These are phyloP conservation scores for Hansenula lynferdii DNA, from an alignment of 1,139 yeast genomes.

Conservation along the genomic window DNA sequence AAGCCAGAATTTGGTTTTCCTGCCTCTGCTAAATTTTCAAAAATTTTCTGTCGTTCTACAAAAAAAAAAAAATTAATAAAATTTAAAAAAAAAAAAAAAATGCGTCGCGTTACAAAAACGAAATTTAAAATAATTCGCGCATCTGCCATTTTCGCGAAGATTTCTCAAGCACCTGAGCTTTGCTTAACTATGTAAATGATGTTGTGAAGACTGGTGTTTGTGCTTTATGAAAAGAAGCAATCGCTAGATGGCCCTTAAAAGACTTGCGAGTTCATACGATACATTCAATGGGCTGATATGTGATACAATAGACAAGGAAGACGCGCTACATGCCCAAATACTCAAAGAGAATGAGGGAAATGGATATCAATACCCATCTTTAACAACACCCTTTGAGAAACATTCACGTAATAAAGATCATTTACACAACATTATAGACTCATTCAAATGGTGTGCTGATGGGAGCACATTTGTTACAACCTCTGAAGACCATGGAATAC, in stretches of 20 bases:
- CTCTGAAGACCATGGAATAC: slow-evolving; percentile 24
- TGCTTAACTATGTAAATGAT: too few relatives aligned
- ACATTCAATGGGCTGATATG: not conserved
- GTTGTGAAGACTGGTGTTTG: too few relatives aligned
- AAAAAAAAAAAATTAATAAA: not conserved
- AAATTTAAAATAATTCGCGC: too few relatives aligned
- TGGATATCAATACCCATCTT: slow-evolving; percentile 15
- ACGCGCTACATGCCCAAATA: slow-evolving; percentile 1
- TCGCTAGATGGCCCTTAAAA: not conserved
- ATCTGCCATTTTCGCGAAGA: too few relatives aligned
- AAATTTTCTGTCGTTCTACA: not conserved
- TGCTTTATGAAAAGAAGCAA: too few relatives aligned
- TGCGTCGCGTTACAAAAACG: not conserved
- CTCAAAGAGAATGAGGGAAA: not conserved
- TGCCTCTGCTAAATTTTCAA: too few relatives aligned
- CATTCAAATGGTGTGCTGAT: slow-evolving; percentile 26
- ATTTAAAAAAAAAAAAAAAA: not conserved
- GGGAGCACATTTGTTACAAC: slow-evolving; percentile 25
- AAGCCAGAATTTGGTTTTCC: too few relatives aligned
- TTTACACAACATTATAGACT: slow-evolving; percentile 2
- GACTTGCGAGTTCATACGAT: not conserved
- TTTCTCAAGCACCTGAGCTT: too few relatives aligned
- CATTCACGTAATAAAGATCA: not conserved
- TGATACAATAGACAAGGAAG: slow-evolving; percentile 3
- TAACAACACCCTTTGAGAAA: slow-evolving; percentile 6